Evolutionary conservation across 345 rosid species (phyloP).

Genomic region (Stellera chamaejasme): DNA sequence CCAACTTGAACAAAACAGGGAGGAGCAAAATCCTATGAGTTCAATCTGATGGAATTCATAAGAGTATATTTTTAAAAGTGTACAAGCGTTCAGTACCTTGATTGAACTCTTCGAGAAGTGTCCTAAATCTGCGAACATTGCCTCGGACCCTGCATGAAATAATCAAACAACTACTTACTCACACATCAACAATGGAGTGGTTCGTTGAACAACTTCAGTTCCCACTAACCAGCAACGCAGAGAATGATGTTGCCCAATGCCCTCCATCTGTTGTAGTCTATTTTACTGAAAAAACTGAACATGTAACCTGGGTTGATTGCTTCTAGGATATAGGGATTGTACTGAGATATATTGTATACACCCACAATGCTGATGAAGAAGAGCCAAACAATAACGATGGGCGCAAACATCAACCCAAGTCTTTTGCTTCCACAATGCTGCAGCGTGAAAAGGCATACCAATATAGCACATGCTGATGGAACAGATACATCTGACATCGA

Average conservation of each 20-base stretch:
- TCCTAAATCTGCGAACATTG: constrained; percentile 61
- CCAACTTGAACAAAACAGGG: constrained; percentile 27
- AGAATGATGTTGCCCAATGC: constrained; percentile 48
- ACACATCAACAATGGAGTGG: neutral
- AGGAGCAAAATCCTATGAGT: neutral
- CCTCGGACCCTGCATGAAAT: constrained; percentile 44
- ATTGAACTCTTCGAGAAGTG: constrained; percentile 55
- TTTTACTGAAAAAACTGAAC: constrained; percentile 27
- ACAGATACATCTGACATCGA: constrained; percentile 40
- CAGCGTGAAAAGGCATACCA: constrained; percentile 48
- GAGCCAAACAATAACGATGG: constrained; percentile 45
- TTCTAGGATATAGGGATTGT: constrained; percentile 21
- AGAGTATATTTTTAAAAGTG: neutral
- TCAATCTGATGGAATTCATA: neutral
- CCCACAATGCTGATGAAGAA: constrained; percentile 44
- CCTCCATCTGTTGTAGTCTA: constrained; percentile 25
- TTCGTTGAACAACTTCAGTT: constrained; percentile 1
- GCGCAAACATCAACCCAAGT: constrained; percentile 49
- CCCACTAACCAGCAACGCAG: constrained; percentile 44
- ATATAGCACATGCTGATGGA: constrained; percentile 45
- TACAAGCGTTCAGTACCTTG: constrained; percentile 23
- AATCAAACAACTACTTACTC: neutral
- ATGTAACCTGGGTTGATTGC: constrained; percentile 41
- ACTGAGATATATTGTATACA: constrained; percentile 30
- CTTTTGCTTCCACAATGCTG: constrained; percentile 46